phyloP scores from a whole-genome alignment of 768 basidiomycete genomes.

The Mycena leptocephala region DNA sequence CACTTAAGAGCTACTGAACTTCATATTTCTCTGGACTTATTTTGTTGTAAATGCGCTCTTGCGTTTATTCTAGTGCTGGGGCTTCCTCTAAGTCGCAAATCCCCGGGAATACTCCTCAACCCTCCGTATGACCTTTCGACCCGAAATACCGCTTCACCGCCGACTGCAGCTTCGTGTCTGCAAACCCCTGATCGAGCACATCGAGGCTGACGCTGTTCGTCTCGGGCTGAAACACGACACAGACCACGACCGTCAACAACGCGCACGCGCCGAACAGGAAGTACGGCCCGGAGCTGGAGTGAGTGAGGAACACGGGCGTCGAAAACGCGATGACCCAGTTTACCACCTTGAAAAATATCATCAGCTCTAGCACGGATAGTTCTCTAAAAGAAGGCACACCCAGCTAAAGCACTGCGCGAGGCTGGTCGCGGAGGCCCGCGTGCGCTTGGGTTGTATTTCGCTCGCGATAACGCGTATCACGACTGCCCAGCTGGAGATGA shows the following conservation, averaged over 20 bases:
- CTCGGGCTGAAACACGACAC: conserved; percentile 59
- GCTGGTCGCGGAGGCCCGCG: conserved; percentile 60
- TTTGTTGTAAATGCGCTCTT: too few species aligned
- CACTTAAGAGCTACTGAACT: too few species aligned
- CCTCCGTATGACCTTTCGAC: too few species aligned
- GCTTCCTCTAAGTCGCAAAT: too few species aligned
- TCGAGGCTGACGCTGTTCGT: conserved; percentile 63
- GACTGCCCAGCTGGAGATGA: conserved; percentile 62
- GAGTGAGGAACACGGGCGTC: conserved; percentile 62
- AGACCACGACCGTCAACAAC: conserved; percentile 55
- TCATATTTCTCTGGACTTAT: too few species aligned
- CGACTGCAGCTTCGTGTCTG: conserved; percentile 37
- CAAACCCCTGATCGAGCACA: conserved; percentile 57
- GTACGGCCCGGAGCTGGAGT: conserved; percentile 62
- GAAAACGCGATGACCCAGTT: conserved; percentile 63
- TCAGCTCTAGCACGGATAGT: too few species aligned
- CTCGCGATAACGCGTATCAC: conserved; percentile 57
- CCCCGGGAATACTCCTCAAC: too few species aligned
- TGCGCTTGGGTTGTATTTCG: conserved; percentile 66
- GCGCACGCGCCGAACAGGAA: conserved; percentile 61
- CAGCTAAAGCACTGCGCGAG: conserved; percentile 60
- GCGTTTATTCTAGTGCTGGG: too few species aligned
- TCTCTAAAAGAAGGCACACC: conserved; percentile 44
- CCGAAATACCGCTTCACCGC: conserved; percentile 32
- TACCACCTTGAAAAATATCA: conserved; percentile 44